phyloP scores from a whole-genome alignment of 108 stramenopile genomes.

The Skeletonema tropicum region DNA sequence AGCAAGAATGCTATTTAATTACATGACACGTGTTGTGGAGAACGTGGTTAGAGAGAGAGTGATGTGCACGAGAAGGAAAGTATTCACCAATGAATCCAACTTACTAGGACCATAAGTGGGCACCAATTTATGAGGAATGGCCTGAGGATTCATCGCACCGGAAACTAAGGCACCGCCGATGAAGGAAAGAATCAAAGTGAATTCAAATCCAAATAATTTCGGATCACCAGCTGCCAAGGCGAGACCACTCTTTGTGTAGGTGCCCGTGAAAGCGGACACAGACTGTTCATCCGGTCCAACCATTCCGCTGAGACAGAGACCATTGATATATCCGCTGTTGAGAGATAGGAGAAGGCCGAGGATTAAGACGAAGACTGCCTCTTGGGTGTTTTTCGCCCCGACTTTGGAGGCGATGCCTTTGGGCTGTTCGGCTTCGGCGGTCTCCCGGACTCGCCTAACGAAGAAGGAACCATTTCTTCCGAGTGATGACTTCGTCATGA shows the following conservation, averaged over 20 bases:
- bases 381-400: conserved; percentile 19
- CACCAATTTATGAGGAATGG: conserved; percentile 46
- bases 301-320: conserved; percentile 52
- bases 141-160: conserved; percentile 36
- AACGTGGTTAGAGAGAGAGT: too few relatives aligned
- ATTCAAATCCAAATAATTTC: conserved; percentile 24
- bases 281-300: conserved; percentile 29
- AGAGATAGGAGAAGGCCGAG: conserved; percentile 40
- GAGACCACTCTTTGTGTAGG: conserved; percentile 62
- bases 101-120: conserved; percentile 48
- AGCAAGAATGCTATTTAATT: conserved; percentile 37
- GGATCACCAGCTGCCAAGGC: conserved; percentile 35
- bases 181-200: conserved; percentile 36
- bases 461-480: neutral
- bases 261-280: conserved; percentile 62
- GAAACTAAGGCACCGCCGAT: conserved; percentile 35
- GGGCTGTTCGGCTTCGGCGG: neutral
- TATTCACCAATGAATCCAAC: neutral
- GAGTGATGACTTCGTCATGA: too few relatives aligned
- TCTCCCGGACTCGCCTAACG: neutral
- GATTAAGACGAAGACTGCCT: conserved; percentile 36
- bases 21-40: too few relatives aligned
- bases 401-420: conserved; percentile 19
- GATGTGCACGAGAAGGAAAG: too few relatives aligned
- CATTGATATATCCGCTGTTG: conserved; percentile 71